These are phyloP conservation scores for Lepidopterella palustris DNA, from an alignment of 495 filamentous ascomycete species.

Conservation along the genomic window DNA sequence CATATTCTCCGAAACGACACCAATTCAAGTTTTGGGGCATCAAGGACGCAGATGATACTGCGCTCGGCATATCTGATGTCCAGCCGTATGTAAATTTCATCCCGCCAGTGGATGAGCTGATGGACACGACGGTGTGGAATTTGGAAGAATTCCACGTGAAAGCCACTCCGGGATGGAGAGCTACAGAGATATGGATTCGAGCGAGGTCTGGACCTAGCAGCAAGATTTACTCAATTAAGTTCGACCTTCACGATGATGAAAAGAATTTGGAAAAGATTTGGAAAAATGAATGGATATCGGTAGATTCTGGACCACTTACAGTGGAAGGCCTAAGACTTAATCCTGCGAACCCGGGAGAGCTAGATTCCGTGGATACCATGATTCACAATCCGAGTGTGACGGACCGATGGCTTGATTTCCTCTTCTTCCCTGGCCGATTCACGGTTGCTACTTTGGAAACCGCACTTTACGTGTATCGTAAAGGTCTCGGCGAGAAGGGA, in stretches of 20 bases:
- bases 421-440: conserved; percentile 77
- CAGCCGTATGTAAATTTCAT: conserved; percentile 55
- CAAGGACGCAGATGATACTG: conserved; percentile 53
- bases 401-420: conserved; percentile 46
- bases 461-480: conserved; percentile 61
- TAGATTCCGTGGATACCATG: neutral
- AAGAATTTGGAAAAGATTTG: conserved; percentile 49
- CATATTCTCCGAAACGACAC: conserved; percentile 78
- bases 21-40: conserved; percentile 96
- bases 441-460: conserved; percentile 72
- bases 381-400: conserved; percentile 11
- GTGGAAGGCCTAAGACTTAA: conserved; percentile 25
- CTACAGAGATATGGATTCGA: conserved; percentile 74
- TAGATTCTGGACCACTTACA: conserved; percentile 40
- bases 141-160: conserved; percentile 82
- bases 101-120: conserved; percentile 58
- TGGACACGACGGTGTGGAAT: conserved; percentile 57
- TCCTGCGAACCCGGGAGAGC: conserved; percentile 29
- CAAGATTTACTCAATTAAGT: conserved; percentile 58
- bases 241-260: conserved; percentile 23
- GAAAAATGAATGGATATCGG: conserved; percentile 64
- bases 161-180: conserved; percentile 44
- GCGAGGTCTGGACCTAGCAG: conserved; percentile 72
- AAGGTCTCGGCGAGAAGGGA: conserved; percentile 17
- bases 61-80: conserved; percentile 61